phyloP scores from a whole-genome alignment of 208 protist species.

The Trypanosoma vivax region DNA sequence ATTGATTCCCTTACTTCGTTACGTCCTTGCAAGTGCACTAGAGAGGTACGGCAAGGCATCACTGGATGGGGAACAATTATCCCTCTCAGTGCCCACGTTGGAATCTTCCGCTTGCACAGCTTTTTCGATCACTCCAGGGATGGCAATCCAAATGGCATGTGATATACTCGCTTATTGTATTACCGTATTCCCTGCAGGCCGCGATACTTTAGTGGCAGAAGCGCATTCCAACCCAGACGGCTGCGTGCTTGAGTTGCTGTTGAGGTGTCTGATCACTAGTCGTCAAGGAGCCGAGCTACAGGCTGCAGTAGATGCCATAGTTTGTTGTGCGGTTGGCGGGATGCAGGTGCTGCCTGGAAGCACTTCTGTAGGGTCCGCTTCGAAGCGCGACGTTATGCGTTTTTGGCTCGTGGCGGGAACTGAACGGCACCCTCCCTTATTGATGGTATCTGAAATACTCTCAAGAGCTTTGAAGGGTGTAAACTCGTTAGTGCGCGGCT shows the following conservation, averaged over 20 bases:
- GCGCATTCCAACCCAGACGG: slow-evolving; percentile 5
- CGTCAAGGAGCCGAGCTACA: slow-evolving; percentile 30
- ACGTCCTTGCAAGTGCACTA: slow-evolving; percentile 16
- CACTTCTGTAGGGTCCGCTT: slow-evolving; percentile 11
- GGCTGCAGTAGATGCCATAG: slow-evolving; percentile 30
- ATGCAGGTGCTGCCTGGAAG: slow-evolving; percentile 15
- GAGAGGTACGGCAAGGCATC: background rate
- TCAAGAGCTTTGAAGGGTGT: slow-evolving; percentile 13
- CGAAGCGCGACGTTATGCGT: slow-evolving; percentile 40
- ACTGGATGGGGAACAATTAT: background rate
- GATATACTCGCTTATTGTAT: slow-evolving; percentile 30
- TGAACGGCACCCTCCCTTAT: slow-evolving; percentile 28
- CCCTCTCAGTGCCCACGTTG: background rate
- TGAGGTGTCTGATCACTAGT: slow-evolving; percentile 29
- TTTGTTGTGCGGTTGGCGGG: slow-evolving; percentile 18
- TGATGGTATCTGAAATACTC: slow-evolving; percentile 21
- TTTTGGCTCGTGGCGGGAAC: slow-evolving; percentile 43
- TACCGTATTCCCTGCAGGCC: slow-evolving; percentile 18
- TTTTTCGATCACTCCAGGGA: too few species aligned
- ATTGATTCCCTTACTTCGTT: slow-evolving; percentile 33
- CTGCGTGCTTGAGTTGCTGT: slow-evolving; percentile 33
- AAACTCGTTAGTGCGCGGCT: slow-evolving; percentile 1
- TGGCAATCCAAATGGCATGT: slow-evolving; percentile 32
- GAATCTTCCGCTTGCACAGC: too few species aligned
- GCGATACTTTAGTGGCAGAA: slow-evolving; percentile 15